Evolutionary conservation across 805 yeast genomes (phyloP).

Genomic region (Yarrowia sp.): DNA sequence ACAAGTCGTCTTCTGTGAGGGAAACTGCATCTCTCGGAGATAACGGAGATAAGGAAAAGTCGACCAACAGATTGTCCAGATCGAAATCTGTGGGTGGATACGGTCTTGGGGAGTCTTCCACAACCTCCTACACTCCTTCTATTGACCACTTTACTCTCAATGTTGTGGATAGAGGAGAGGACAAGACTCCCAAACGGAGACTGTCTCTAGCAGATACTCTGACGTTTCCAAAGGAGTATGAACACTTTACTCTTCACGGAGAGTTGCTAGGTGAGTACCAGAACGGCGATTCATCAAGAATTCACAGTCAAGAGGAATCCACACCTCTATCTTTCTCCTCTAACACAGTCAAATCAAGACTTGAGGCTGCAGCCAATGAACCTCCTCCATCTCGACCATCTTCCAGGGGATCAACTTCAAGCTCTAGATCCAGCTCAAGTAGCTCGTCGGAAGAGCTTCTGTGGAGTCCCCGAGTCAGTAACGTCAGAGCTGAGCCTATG

Average conservation of each 20-base stretch:
- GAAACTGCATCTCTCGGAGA: neutral
- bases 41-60: neutral
- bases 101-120: neutral
- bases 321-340: neutral
- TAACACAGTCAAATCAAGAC: conserved; percentile 3
- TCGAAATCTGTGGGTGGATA: neutral
- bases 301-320: too few species aligned
- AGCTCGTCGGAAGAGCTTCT: neutral
- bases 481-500: neutral
- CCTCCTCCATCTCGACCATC: too few species aligned
- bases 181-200: neutral
- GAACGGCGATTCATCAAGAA: neutral
- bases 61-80: neutral
- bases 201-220: neutral
- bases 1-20: neutral
- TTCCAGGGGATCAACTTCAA: too few species aligned
- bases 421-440: neutral
- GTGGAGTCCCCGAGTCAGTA: neutral
- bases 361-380: too few species aligned
- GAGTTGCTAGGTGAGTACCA: neutral
- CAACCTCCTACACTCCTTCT: neutral
- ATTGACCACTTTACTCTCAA: neutral
- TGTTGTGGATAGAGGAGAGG: neutral
- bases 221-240: neutral
- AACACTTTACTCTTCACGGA: neutral